Percentiles rank a stretch among this genome's conserved stretches.
Conservation (phyloP, 1,284 basidiomycete species). For the Leccinum fuscescens region DNA sequence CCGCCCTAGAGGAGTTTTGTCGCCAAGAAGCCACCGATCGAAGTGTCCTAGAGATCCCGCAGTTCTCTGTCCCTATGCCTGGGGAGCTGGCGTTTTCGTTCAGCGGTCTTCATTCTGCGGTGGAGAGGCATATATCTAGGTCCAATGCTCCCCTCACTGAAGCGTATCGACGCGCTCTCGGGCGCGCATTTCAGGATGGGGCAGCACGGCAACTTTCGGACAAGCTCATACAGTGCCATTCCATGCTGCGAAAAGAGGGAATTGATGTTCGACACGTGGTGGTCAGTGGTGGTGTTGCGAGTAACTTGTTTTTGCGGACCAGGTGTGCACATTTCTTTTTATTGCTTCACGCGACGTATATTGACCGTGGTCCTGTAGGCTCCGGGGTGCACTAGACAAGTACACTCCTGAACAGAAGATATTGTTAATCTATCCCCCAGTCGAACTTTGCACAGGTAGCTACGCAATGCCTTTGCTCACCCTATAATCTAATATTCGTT, state of each 20-base stretch:
- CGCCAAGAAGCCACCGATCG: slow-evolving; percentile 29
- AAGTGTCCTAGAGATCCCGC: slow-evolving; percentile 35
- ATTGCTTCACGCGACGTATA: not conserved
- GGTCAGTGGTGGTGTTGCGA: slow-evolving; percentile 89
- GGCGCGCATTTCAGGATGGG: slow-evolving; percentile 70
- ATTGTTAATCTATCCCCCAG: slow-evolving; percentile 65
- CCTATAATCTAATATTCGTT: not conserved
- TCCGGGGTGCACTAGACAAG: slow-evolving; percentile 40
- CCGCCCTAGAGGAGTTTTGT: slow-evolving; percentile 74
- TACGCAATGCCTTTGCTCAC: not conserved
- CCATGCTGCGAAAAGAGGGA: slow-evolving; percentile 42
- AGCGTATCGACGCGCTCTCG: slow-evolving; percentile 48
- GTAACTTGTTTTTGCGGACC: slow-evolving; percentile 68
- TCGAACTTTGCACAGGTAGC: slow-evolving; percentile 77
- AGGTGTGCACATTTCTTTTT: slow-evolving; percentile 44
- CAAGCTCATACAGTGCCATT: slow-evolving; percentile 66
- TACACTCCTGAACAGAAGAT: slow-evolving; percentile 36
- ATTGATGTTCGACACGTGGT: slow-evolving; percentile 60
- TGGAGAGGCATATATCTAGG: slow-evolving; percentile 49
- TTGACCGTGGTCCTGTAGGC: slow-evolving; percentile 32
- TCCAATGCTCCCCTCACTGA: slow-evolving; percentile 28
- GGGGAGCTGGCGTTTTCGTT: slow-evolving; percentile 73
- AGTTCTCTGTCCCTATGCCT: slow-evolving; percentile 54
- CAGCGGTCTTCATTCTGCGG: slow-evolving; percentile 66
- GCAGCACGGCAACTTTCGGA: slow-evolving; percentile 72